Evolutionary conservation across 2,329 filamentous ascomycete genomes (phyloP), one percentile per base, ranked within the genome.

Genomic region (Cylindrodendrum hubeiense): DNA sequence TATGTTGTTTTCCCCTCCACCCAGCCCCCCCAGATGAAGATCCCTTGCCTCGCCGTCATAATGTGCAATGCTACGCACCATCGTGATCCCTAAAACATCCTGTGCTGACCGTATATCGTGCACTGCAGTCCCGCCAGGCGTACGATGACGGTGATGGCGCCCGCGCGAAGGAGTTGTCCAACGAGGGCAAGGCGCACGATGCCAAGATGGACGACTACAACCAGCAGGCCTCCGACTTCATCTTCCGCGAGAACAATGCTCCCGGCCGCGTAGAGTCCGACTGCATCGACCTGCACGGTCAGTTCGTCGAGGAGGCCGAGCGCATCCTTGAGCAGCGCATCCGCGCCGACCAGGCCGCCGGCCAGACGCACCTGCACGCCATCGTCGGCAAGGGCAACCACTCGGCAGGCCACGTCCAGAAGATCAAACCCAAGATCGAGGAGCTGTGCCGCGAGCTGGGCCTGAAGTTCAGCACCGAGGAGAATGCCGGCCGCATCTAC

Each of bases 341-440:
- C 76, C 88, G 89, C 71, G 90, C 93, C 71, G 94, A 94, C 63
- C 89, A 89, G 77, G 79, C 86, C 57, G 86, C 89, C 37, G 93
- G 93, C 0, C 91, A 97, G 82, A 89, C 84, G 21, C 93, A 97
- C 81, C 83, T 99, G 60, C 94, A 97, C 81, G 95, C 97, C 43
- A 98, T 99, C 75, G 95, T 98, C 30, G 96, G 96, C 75, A 97
- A 95, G 81, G 96, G 96, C 3, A 96, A 97, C 79, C 96, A 99
- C 82, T 93, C 90, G 54, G 84, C 82, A 10, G 88, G 90, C 70
- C 92, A 96, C 75, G 86, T 98, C 24, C 94, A 97, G 80, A 98
- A 96, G 85, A 90, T 99, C 80, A 98, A 97, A 82, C 96, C 96
- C n/a, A 87, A 93, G 66, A 94, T 98, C 46, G 95, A 98, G 82